Conservation (phyloP, 2,329 filamentous ascomycete species). For the Akanthomyces uredinophilus region DNA sequence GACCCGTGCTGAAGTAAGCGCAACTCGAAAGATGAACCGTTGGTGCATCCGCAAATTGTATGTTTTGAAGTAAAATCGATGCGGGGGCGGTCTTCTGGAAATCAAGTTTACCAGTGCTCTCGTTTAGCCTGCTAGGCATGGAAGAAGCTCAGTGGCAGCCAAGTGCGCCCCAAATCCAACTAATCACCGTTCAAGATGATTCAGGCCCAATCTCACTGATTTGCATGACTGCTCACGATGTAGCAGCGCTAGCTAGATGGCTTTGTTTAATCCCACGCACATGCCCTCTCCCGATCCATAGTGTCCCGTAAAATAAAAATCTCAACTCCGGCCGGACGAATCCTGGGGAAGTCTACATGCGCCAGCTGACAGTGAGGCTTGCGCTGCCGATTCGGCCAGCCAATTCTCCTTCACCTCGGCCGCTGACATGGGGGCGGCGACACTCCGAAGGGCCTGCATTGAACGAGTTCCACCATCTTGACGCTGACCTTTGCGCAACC, state of each 20-base stretch:
- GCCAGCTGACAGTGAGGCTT: background rate
- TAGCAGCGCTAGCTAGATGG: background rate
- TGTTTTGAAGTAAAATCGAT: too few relatives aligned
- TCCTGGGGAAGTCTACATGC: background rate
- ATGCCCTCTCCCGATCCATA: background rate
- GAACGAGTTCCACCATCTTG: background rate
- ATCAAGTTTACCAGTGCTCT: background rate
- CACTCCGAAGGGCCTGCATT: background rate
- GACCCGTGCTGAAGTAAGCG: constrained; percentile 6
- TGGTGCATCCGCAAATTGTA: too few relatives aligned
- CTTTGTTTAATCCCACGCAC: background rate
- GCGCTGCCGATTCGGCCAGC: background rate
- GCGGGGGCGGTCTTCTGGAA: too few relatives aligned
- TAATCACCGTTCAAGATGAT: background rate
- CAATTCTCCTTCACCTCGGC: background rate
- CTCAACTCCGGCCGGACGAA: background rate
- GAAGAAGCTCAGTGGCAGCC: background rate
- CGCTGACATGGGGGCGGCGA: background rate
- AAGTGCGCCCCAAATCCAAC: background rate
- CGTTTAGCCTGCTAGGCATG: background rate
- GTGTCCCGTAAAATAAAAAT: background rate
- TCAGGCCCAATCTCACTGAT: background rate
- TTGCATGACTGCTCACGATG: background rate
- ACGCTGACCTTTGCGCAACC: background rate
- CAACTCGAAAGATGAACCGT: background rate